A percentile compares a stretch with the other conserved stretches of the same genome.
Conservation (phyloP, 768 basidiomycete species). For the Rhizopogon salebrosus region DNA sequence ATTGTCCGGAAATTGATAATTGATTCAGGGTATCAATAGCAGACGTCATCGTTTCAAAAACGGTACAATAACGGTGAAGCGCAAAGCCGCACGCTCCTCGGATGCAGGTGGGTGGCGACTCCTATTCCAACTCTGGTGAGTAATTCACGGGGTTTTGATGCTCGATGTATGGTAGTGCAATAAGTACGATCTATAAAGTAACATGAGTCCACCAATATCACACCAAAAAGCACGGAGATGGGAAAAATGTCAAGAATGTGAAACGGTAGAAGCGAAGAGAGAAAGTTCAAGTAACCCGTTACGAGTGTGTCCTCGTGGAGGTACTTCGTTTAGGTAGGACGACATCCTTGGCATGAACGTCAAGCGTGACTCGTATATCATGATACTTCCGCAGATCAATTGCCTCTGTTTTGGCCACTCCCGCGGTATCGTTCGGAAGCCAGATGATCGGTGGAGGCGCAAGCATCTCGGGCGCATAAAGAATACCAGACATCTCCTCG, state of each 20-base stretch:
- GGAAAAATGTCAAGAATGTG: neutral
- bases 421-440: slow-evolving; percentile 76
- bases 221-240: neutral
- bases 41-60: neutral
- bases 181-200: slow-evolving; percentile 4
- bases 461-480: slow-evolving; percentile 79
- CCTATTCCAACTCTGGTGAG: neutral
- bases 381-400: slow-evolving; percentile 74
- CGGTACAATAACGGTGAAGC: neutral
- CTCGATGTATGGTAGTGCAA: neutral
- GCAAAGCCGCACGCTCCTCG: neutral
- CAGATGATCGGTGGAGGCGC: slow-evolving; percentile 78
- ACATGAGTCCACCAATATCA: neutral
- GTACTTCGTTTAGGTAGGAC: slow-evolving; percentile 32
- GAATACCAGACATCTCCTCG: slow-evolving; percentile 69
- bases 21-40: neutral
- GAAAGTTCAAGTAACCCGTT: neutral
- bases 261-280: neutral
- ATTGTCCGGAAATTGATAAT: neutral
- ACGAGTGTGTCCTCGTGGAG: neutral
- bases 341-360: slow-evolving; percentile 53
- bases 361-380: slow-evolving; percentile 62
- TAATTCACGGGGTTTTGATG: neutral
- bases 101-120: neutral
- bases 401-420: slow-evolving; percentile 71